These are phyloP conservation scores for Chlorella ohadii DNA, from an alignment of 139 green algal species.

Conservation along the genomic window DNA sequence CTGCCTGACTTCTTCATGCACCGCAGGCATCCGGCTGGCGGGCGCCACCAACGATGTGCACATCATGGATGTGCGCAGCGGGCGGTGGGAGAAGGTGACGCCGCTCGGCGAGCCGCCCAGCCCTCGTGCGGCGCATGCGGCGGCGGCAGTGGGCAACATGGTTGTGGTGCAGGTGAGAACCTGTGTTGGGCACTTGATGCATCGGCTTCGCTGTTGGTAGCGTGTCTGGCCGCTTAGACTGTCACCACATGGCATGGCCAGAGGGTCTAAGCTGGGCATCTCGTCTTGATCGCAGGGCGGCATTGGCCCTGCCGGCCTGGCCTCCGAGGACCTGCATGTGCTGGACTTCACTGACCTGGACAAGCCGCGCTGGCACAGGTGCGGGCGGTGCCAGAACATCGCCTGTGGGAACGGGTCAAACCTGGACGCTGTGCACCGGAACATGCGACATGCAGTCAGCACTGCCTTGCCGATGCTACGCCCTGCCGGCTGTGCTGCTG, in stretches of 20 bases:
- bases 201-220: too few species aligned
- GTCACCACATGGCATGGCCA: too few species aligned
- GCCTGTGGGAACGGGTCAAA: too few species aligned
- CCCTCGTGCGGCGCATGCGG: conserved; percentile 94
- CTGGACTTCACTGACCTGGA: conserved; percentile 96
- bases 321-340: conserved; percentile 97
- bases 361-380: conserved; percentile 94
- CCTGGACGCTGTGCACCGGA: too few species aligned
- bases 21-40: conserved; percentile 85
- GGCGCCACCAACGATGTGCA: conserved; percentile 95
- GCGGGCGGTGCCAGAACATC: not conserved
- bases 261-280: too few species aligned
- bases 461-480: too few species aligned
- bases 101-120: conserved; percentile 90
- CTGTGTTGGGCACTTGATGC: too few species aligned
- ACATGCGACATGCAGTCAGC: too few species aligned
- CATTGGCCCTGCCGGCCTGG: conserved; percentile 93
- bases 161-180: conserved; percentile 74
- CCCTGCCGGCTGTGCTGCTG: too few species aligned
- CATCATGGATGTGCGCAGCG: conserved; percentile 89
- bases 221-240: too few species aligned
- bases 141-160: conserved; percentile 98
- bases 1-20: too few species aligned
- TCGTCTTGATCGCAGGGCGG: conserved; percentile 74
- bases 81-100: conserved; percentile 86